phyloP scores from a whole-genome alignment of 2,329 filamentous ascomycete genomes.

The Phyllosticta capitalensis region DNA sequence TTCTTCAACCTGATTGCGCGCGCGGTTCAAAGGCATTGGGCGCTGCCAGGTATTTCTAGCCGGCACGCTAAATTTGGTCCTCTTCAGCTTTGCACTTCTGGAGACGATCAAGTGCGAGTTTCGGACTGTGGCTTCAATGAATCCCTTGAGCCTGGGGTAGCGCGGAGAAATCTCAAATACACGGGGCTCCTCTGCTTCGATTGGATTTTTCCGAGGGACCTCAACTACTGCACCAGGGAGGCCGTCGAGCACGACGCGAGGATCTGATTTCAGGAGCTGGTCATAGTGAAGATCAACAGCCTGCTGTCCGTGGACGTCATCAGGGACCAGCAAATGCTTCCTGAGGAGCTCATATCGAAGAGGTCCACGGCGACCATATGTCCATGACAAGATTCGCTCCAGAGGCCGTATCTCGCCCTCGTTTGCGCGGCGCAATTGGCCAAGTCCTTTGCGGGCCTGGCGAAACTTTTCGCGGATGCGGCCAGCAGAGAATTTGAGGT shows the following conservation, averaged over 20 bases:
- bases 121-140: constrained; percentile 19
- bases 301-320: not conserved
- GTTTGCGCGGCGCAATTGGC: constrained; percentile 45
- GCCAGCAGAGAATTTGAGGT: constrained; percentile 3
- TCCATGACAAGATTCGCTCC: constrained; percentile 42
- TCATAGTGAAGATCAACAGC: not conserved
- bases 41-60: constrained; percentile 37
- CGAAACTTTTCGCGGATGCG: constrained; percentile 3
- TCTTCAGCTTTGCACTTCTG: constrained; percentile 19
- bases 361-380: constrained; percentile 49
- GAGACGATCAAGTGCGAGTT: constrained; percentile 10
- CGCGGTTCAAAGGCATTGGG: constrained; percentile 36
- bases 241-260: not conserved
- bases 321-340: constrained; percentile 5
- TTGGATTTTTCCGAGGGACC: not conserved
- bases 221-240: not conserved
- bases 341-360: constrained; percentile 40
- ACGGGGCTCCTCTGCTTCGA: not conserved
- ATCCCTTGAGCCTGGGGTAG: constrained; percentile 22
- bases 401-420: constrained; percentile 43
- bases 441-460: constrained; percentile 27
- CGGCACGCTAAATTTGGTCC: constrained; percentile 26
- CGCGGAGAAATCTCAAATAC: constrained; percentile 19
- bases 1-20: constrained; percentile 32
- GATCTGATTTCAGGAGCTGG: not conserved